Base-by-base conservation (phyloP, 2,329 filamentous ascomycete species). In the Chaetomiaceae sp. region DNA sequence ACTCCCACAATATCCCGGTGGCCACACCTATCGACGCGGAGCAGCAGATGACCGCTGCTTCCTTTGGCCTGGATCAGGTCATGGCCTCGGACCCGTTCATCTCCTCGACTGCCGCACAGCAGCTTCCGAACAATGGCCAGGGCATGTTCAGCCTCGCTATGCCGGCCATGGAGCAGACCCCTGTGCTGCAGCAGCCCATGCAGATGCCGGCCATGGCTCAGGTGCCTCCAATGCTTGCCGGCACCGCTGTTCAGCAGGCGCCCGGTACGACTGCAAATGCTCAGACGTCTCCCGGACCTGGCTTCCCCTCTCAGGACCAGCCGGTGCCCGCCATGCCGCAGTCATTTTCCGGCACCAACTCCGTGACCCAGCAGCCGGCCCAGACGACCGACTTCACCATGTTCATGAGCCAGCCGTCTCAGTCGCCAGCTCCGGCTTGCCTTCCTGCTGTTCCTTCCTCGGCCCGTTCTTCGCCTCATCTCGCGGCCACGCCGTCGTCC, bases 31-130 rank as follows among this genome's bases (percentile, higher is more conserved):
- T 9, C 12, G 11, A n/a, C 19, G 29, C 15, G 14, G 47, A 39
- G 39, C 52, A 39, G 20, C 43, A 48, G 12, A 36, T 23, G 14
- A 17, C 29, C 5, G 31, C n/a, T n/a, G 8, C 38, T 17, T 43
- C 48, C 2, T 47, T 48, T 25, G 48, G 53, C 22, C 48, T 49
- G 6, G 39, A 49, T 9, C 54, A 56, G 23, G 27, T 29, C 38
- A 48, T 39, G 54, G 45, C 12, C 20, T 19, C 39, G 15, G 53
- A 55, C 31, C 53, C 53, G 6, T 51, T 55, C 25, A 11, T 48
- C n/a, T 39, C 20, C 12, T 48, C 37, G 25, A 12, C 29, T 4
- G 6, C 17, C 23, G 4, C 23, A 3, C 46, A 54, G n/a, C 40
- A 46, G 14, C 6, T 20, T 5, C 12, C 39, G 11, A 22, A 29